Evolutionary conservation across 768 basidiomycete species (phyloP).

Genomic region (Termitomyces sp.): DNA sequence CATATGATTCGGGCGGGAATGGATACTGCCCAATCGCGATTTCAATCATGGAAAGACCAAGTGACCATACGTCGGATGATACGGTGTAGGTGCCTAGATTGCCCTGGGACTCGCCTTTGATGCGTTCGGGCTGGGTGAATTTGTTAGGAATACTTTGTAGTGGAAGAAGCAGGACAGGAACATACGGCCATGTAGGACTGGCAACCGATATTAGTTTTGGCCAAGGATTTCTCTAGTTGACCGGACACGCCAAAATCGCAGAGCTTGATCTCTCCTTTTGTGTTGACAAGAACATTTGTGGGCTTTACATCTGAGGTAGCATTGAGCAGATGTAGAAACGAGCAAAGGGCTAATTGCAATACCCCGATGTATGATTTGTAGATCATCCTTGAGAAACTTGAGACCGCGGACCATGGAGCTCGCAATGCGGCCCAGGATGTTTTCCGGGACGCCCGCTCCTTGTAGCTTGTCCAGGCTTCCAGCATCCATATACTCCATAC

Average conservation of each 20-base stretch:
- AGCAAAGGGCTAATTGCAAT: not conserved
- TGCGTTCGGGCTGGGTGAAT: slow-evolving; percentile 77
- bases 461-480: slow-evolving; percentile 88
- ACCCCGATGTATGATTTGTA: slow-evolving; percentile 73
- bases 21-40: slow-evolving; percentile 88
- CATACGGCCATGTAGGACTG: slow-evolving; percentile 97
- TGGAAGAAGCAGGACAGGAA: slow-evolving; percentile 12
- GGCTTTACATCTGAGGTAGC: slow-evolving; percentile 74
- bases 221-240: slow-evolving; percentile 92
- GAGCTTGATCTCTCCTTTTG: slow-evolving; percentile 85
- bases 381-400: slow-evolving; percentile 90
- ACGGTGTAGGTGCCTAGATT: slow-evolving; percentile 89
- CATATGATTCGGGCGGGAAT: slow-evolving; percentile 96
- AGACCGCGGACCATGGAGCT: slow-evolving; percentile 82
- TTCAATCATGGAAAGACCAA: slow-evolving; percentile 92
- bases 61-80: slow-evolving; percentile 96
- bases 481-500: slow-evolving; percentile 99
- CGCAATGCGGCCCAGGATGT: slow-evolving; percentile 79
- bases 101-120: slow-evolving; percentile 89
- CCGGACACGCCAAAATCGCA: slow-evolving; percentile 99
- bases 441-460: slow-evolving; percentile 61
- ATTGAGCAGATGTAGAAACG: slow-evolving; percentile 1
- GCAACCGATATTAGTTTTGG: slow-evolving; percentile 98
- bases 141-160: not conserved
- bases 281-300: slow-evolving; percentile 89